A percentile compares a stretch with the other conserved stretches of the same genome.
These are phyloP conservation scores for Phylloporus sp. DNA, from an alignment of 768 basidiomycete species.

Conservation along the genomic window DNA sequence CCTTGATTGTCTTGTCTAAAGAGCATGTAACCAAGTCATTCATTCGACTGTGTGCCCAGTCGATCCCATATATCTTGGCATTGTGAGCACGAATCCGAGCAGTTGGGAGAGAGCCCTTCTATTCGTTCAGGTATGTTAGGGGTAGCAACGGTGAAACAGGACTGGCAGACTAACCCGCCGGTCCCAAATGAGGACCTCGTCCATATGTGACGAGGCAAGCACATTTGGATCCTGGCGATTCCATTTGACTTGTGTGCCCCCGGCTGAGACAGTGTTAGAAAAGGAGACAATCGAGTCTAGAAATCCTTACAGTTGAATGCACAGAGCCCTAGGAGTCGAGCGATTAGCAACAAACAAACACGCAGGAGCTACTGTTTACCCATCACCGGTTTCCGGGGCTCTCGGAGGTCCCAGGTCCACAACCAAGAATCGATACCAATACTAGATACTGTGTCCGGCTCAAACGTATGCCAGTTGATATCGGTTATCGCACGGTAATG, in stretches of 20 bases:
- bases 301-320: conserved; percentile 48
- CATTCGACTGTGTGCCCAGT: conserved; percentile 79
- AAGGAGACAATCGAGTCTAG: background rate
- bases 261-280: conserved; percentile 43
- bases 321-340: conserved; percentile 43
- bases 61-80: conserved; percentile 96
- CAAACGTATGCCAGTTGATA: conserved; percentile 92
- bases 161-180: conserved; percentile 57
- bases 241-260: conserved; percentile 97
- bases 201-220: conserved; percentile 85
- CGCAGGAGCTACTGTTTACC: conserved; percentile 32
- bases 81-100: conserved; percentile 73
- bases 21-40: conserved; percentile 92
- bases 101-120: conserved; percentile 89
- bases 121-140: conserved; percentile 6
- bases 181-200: conserved; percentile 92
- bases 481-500: conserved; percentile 97
- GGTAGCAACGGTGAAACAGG: background rate
- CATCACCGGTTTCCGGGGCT: conserved; percentile 65
- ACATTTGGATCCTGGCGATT: conserved; percentile 83
- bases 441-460: conserved; percentile 83
- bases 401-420: conserved; percentile 89
- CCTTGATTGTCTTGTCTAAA: conserved; percentile 89
- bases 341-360: background rate
- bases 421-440: conserved; percentile 93